Base-by-base conservation (phyloP, 768 basidiomycete species). In the Serendipita vermifera region DNA sequence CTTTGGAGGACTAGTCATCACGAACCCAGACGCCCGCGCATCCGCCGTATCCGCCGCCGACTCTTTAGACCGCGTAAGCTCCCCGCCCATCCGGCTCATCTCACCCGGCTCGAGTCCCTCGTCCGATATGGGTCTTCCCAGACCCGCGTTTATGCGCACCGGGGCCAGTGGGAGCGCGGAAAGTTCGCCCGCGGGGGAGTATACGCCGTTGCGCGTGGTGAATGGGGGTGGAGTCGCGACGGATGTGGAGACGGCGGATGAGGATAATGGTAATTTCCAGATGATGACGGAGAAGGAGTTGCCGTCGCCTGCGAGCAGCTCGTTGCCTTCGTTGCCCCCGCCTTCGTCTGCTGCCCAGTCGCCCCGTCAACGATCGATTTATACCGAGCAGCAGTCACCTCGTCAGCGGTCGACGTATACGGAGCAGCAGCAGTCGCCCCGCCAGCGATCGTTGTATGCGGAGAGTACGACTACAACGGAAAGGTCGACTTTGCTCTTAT, bases 1-100 rank as follows among this genome's bases (percentile, higher is more conserved):
- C 6, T 48, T 57, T 43, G 56, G 56, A 4, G 48, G 33, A 33
- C 41, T 57, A 22, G 48, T 53, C 33, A 51, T 57, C 33, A 48
- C 56, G 3, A 57, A 57, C 17, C 56, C 56, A 13, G 56, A 57
- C 33, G 27, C 35, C 26, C 48, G 29, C 15, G 56, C 43, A 27
- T 51, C 56, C 33, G 3, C 31, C 31, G 24, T 33, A 41, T 15
- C 55, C 40, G 5, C 26, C 38, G 20, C 29, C 3, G 32, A 11
- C 20, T 11, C 32, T 43, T 11, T 32, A 43, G 32, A 33, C 43
- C 20, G 48, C 29, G 22, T 20, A 6, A 32, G 38, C 20, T 7
- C 14, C 36, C 40, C 24, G n/a, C 17, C 43, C 20, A 32, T 20
- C 56, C 17, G 17, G 17, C 6, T 3, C 17, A 7, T 13, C 7